Evolutionary conservation across 441 rosid species (phyloP).

Genomic region (Croton setiger): DNA sequence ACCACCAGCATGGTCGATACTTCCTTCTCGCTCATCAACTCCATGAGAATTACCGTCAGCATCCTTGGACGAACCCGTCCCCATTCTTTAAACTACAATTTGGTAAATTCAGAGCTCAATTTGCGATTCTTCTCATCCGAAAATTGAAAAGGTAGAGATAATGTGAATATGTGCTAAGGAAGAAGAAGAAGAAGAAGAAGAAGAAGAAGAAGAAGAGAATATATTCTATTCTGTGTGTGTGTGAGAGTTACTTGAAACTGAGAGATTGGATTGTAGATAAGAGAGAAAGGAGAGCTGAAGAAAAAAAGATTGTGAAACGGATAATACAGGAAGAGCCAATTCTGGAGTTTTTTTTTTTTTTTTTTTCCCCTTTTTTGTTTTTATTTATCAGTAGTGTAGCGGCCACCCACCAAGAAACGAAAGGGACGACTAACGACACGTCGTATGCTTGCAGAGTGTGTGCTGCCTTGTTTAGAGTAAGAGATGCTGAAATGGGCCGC

Average conservation of each 20-base stretch:
- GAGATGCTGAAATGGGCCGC: too few relatives aligned
- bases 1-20: slow-evolving; percentile 60
- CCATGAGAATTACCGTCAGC: slow-evolving; percentile 48
- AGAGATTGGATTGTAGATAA: neutral
- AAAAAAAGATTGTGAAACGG: neutral
- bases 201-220: neutral
- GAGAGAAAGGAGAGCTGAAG: neutral
- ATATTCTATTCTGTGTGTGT: too few relatives aligned
- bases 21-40: slow-evolving; percentile 39
- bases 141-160: too few relatives aligned
- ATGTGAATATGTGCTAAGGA: too few relatives aligned
- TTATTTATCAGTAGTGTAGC: neutral
- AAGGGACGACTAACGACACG: too few relatives aligned
- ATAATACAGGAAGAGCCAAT: too few relatives aligned
- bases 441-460: too few relatives aligned
- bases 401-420: neutral
- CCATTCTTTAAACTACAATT: slow-evolving; percentile 38
- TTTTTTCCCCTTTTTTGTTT: too few relatives aligned
- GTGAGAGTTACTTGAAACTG: neutral
- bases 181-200: too few relatives aligned
- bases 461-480: too few relatives aligned
- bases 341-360: too few relatives aligned
- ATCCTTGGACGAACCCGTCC: slow-evolving; percentile 62
- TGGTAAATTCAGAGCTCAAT: neutral
- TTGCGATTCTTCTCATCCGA: neutral